phyloP scores from a whole-genome alignment of 1,284 basidiomycete species.

The Tilletia setariae region DNA sequence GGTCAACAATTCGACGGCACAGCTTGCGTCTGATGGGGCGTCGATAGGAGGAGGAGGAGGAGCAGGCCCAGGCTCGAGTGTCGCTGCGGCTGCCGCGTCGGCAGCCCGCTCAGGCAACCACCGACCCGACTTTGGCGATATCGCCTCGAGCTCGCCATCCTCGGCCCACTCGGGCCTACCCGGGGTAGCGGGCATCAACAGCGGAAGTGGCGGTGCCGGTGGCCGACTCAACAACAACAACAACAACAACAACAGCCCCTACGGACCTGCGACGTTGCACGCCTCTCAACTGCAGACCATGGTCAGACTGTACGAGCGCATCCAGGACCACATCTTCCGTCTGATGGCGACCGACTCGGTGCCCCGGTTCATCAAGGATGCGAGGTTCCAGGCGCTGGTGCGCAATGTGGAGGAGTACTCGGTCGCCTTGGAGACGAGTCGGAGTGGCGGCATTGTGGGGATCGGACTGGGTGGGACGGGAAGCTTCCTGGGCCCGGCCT shows the following conservation, averaged over 20 bases:
- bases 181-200: neutral
- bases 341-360: constrained; percentile 97
- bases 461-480: neutral
- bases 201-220: constrained; percentile 17
- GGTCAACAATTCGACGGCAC: neutral
- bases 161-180: neutral
- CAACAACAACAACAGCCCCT: neutral
- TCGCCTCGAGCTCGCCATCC: neutral
- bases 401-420: constrained; percentile 46
- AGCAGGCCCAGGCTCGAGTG: neutral
- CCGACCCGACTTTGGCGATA: constrained; percentile 10
- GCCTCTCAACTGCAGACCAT: constrained; percentile 81
- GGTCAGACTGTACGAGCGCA: constrained; percentile 89
- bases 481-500: neutral
- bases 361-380: constrained; percentile 59
- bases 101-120: neutral
- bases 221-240: neutral
- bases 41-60: neutral
- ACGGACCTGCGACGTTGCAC: constrained; percentile 28
- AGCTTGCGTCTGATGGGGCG: neutral
- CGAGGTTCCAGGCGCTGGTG: constrained; percentile 43
- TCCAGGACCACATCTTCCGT: constrained; percentile 93
- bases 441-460: constrained; percentile 5
- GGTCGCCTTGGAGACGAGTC: constrained; percentile 7
- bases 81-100: constrained; percentile 3